These are phyloP conservation scores for Chrysosporium queenslandicum DNA, from an alignment of 2,329 filamentous ascomycete genomes.

Conservation along the genomic window DNA sequence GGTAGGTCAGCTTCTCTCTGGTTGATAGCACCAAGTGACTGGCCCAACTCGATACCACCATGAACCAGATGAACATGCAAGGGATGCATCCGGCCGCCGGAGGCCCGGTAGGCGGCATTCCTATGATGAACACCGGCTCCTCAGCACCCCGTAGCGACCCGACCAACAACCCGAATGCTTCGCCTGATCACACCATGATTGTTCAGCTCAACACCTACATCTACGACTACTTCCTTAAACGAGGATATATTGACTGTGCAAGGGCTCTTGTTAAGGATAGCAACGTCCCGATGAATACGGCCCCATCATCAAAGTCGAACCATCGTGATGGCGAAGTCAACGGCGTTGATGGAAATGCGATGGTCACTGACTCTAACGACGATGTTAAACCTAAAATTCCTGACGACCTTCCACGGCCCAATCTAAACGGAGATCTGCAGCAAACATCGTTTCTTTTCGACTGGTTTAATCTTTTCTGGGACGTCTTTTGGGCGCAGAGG, in stretches of 20 bases:
- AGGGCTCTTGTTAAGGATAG: slow-evolving; percentile 60
- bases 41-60: slow-evolving; percentile 20
- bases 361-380: slow-evolving; percentile 77
- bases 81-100: slow-evolving; percentile 46
- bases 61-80: slow-evolving; percentile 24
- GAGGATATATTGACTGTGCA: slow-evolving; percentile 74
- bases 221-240: slow-evolving; percentile 70
- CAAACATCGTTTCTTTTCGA: slow-evolving; percentile 78
- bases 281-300: slow-evolving; percentile 47
- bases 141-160: slow-evolving; percentile 36
- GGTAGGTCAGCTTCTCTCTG: slow-evolving; percentile 21
- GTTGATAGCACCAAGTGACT: slow-evolving; percentile 27
- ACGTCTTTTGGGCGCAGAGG: slow-evolving; percentile 79
- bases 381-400: slow-evolving; percentile 64
- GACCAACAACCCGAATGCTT: slow-evolving; percentile 27
- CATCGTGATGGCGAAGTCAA: slow-evolving; percentile 62
- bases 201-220: slow-evolving; percentile 53
- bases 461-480: slow-evolving; percentile 97
- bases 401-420: slow-evolving; percentile 60
- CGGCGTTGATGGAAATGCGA: slow-evolving; percentile 61
- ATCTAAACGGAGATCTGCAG: slow-evolving; percentile 53
- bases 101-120: slow-evolving; percentile 48
- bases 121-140: slow-evolving; percentile 46
- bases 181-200: slow-evolving; percentile 30
- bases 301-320: slow-evolving; percentile 51